phyloP scores from a whole-genome alignment of 108 stramenopile genomes.

The Fragilaria crotonensis region DNA sequence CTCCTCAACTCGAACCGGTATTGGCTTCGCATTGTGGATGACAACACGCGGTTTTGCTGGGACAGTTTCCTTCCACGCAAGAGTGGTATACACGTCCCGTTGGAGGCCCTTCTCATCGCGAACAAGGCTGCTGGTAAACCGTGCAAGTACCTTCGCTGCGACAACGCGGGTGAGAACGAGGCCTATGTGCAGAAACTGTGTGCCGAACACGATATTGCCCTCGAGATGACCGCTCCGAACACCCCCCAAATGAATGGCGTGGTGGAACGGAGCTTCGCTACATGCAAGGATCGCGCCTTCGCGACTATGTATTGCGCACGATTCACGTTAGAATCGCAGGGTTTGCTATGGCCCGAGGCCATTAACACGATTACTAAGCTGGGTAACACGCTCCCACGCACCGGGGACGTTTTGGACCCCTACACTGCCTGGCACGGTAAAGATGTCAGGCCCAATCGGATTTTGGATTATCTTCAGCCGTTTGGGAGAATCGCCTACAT shows the following conservation, averaged over 20 bases:
- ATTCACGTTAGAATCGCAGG: not conserved
- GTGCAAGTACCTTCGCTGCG: not conserved
- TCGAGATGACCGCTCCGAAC: slow-evolving; percentile 3
- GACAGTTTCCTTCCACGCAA: too few relatives aligned
- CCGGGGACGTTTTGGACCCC: not conserved
- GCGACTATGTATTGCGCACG: not conserved
- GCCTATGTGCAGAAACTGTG: not conserved
- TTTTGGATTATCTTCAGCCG: not conserved
- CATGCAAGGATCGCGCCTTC: not conserved
- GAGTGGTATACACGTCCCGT: not conserved
- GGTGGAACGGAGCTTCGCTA: slow-evolving; percentile 6
- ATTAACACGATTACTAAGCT: not conserved
- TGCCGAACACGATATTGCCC: not conserved
- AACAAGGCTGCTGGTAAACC: too few relatives aligned
- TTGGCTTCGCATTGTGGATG: too few relatives aligned
- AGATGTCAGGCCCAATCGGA: not conserved
- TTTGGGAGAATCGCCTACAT: not conserved
- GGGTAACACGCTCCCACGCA: not conserved
- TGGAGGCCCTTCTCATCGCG: too few relatives aligned
- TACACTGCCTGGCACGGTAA: not conserved
- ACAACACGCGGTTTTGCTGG: too few relatives aligned
- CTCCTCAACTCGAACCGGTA: too few relatives aligned
- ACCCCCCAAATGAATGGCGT: slow-evolving; percentile 11
- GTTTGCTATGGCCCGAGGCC: slow-evolving; percentile 1
- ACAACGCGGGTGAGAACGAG: not conserved